phyloP scores from a whole-genome alignment of 495 filamentous ascomycete species.

The Venustampulla echinocandica region DNA sequence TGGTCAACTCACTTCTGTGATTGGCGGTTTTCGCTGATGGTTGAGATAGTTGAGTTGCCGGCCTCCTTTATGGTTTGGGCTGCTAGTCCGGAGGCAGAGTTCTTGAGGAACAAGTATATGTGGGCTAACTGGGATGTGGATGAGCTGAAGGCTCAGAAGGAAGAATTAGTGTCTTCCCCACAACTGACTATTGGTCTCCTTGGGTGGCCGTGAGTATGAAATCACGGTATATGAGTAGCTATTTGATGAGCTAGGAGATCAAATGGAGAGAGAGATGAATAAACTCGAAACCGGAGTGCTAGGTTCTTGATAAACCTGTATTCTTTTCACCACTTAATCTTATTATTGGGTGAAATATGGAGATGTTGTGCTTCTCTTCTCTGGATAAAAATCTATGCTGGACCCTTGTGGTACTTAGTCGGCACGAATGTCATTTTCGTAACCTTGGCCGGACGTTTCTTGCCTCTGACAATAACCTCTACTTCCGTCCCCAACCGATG shows the following conservation, averaged over 20 bases:
- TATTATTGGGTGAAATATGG: too few relatives aligned
- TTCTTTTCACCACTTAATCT: too few relatives aligned
- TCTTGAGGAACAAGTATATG: constrained; percentile 36
- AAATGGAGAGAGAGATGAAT: too few relatives aligned
- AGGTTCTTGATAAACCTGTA: too few relatives aligned
- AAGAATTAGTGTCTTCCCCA: neutral
- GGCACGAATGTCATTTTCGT: constrained; percentile 92
- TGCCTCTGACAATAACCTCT: constrained; percentile 70
- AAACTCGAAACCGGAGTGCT: too few relatives aligned
- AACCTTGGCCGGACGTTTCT: constrained; percentile 68
- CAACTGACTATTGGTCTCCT: neutral
- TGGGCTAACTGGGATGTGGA: constrained; percentile 49
- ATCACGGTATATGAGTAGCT: too few relatives aligned
- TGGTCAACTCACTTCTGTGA: neutral
- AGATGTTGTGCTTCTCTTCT: too few relatives aligned
- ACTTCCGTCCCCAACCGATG: constrained; percentile 86
- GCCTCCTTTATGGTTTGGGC: constrained; percentile 40
- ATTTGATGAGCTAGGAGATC: too few relatives aligned
- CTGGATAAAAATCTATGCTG: too few relatives aligned
- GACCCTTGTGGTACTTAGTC: constrained; percentile 60
- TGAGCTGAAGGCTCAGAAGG: constrained; percentile 31
- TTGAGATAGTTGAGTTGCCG: constrained; percentile 9
- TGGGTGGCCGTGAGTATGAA: neutral
- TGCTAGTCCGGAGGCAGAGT: constrained; percentile 34
- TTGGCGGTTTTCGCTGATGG: neutral